Evolutionary conservation across 345 rosid species (phyloP).

Genomic region (Linum usitatissimum): DNA sequence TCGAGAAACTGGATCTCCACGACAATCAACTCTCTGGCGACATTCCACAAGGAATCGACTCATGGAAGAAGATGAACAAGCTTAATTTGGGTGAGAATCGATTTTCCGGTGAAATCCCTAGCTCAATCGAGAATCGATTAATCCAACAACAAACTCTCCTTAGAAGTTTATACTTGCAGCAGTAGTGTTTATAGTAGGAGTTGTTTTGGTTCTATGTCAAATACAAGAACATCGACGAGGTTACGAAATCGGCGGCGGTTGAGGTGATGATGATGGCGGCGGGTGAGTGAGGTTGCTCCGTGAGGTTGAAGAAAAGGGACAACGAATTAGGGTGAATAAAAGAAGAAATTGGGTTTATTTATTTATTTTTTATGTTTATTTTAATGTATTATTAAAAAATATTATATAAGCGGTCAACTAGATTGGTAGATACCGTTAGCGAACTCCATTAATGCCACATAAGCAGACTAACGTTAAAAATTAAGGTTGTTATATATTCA

Average conservation of each 20-base stretch:
- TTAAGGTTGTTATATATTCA: no score
- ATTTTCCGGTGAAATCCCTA: conserved; percentile 57
- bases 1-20: conserved; percentile 49
- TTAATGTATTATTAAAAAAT: no score
- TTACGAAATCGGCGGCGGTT: conserved; percentile 23
- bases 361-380: no score
- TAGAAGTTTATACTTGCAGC: conserved; percentile 56
- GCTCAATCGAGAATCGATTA: conserved; percentile 59
- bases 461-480: no score
- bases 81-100: conserved; percentile 55
- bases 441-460: no score
- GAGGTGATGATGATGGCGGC: no score
- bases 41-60: conserved; percentile 48
- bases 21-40: conserved; percentile 56
- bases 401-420: no score
- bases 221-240: conserved; percentile 43
- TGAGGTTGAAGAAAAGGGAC: no score
- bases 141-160: conserved; percentile 58
- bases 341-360: no score
- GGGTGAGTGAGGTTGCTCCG: no score
- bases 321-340: no score
- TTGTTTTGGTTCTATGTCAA: conserved; percentile 77
- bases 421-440: no score
- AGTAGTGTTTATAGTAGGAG: conserved; percentile 51
- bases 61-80: conserved; percentile 76